phyloP scores from a whole-genome alignment of 2,329 filamentous ascomycete species.

The Claviceps sp. region DNA sequence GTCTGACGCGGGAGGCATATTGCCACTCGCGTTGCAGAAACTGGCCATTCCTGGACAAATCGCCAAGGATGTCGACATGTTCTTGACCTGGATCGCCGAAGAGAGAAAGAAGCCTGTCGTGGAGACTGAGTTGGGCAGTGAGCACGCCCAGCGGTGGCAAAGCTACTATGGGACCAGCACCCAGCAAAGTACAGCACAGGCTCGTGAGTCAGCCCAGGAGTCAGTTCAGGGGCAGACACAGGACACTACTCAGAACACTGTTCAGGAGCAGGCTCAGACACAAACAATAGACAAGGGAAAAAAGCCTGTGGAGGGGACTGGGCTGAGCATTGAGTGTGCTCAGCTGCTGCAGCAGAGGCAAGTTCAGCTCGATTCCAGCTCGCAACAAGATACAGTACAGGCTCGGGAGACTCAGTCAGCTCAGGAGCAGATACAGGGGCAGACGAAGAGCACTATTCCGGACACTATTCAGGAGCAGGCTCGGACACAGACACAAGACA shows the following conservation, averaged over 20 bases:
- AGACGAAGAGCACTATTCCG: neutral
- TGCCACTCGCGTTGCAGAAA: conserved; percentile 56
- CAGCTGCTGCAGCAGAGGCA: too few species aligned
- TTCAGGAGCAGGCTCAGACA: neutral
- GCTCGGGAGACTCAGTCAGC: neutral
- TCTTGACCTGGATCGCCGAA: conserved; percentile 46
- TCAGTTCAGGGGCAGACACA: neutral
- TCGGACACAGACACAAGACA: neutral
- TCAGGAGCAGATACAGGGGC: too few species aligned
- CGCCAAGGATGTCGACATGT: conserved; percentile 58
- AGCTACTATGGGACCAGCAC: neutral
- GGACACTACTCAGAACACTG: too few species aligned
- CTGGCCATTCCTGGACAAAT: conserved; percentile 47
- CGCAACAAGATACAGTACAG: neutral
- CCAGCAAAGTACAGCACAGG: neutral
- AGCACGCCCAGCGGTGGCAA: too few species aligned
- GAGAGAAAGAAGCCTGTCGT: conserved; percentile 23
- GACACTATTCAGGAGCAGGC: neutral
- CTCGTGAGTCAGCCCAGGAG: neutral
- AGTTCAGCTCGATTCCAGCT: neutral
- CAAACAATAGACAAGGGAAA: neutral
- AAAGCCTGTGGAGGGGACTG: neutral
- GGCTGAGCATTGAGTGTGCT: neutral
- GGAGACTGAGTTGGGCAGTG: neutral
- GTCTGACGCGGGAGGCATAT: conserved; percentile 52